These are phyloP conservation scores for Gnomoniopsis sp. DNA, from an alignment of 2,329 filamentous ascomycete species.

Conservation along the genomic window DNA sequence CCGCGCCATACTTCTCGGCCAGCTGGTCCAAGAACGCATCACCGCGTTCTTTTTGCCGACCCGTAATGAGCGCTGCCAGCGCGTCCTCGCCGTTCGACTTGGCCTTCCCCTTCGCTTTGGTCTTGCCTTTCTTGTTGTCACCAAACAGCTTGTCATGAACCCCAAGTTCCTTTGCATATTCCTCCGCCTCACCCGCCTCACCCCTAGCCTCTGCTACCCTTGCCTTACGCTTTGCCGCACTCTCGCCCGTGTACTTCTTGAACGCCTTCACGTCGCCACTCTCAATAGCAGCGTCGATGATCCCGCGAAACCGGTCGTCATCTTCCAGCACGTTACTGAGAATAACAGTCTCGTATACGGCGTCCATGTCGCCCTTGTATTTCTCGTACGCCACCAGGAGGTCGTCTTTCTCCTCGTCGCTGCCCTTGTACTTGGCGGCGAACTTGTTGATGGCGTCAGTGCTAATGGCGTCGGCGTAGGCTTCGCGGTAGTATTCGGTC, in stretches of 20 bases:
- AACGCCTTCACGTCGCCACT: conserved; percentile 64
- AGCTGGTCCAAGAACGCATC: conserved; percentile 67
- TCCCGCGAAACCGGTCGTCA: conserved; percentile 76
- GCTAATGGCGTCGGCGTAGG: conserved; percentile 75
- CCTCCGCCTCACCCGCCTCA: conserved; percentile 71
- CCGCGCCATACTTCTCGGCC: conserved; percentile 69
- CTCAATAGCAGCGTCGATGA: conserved; percentile 79
- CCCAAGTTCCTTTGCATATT: conserved; percentile 71
- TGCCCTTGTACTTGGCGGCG: conserved; percentile 74
- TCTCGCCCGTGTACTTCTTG: conserved; percentile 69
- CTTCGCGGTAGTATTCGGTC: conserved; percentile 82
- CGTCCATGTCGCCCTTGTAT: conserved; percentile 70
- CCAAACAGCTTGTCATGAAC: conserved; percentile 68
- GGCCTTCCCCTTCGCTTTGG: conserved; percentile 23
- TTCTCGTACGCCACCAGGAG: conserved; percentile 73
- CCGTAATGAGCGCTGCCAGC: conserved; percentile 71
- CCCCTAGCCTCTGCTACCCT: conserved; percentile 60
- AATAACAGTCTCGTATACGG: conserved; percentile 80
- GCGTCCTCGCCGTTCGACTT: conserved; percentile 21
- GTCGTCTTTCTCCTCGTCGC: conserved; percentile 79
- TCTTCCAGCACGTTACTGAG: conserved; percentile 80
- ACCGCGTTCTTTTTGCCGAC: conserved; percentile 62
- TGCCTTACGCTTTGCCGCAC: conserved; percentile 57
- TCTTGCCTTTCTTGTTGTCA: conserved; percentile 27
- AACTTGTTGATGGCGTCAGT: conserved; percentile 73